Base-by-base conservation (phyloP, 2,329 filamentous ascomycete genomes). In the Curvularia lunata region DNA sequence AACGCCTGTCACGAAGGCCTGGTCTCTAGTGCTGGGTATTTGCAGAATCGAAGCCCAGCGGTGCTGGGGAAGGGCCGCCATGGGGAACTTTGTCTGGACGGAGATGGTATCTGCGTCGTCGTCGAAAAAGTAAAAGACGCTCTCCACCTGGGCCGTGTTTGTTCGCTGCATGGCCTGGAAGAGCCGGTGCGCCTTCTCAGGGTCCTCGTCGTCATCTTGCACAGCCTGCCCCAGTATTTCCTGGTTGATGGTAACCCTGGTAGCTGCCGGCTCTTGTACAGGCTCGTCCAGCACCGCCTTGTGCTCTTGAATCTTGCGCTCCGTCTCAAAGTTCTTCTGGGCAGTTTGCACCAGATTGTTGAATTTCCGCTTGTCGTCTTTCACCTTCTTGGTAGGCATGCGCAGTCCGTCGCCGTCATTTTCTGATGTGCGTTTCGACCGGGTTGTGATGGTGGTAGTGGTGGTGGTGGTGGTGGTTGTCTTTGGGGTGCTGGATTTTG, bases 141-240 rank as follows among this genome's bases (percentile, higher is more conserved):
- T 79, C n/a, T 83, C 79, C 16, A 77, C 71, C 19, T 83, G 77
- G 40, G 85, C 78, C 27, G 84, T 85, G 68, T 88, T 86, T 1
- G 86, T 89, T 64, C 86, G 81, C 59, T 81, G 78, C 64, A 90
- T 81, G 37, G 86, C 87, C 59, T 81, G 77, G 58, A 83, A 77
- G 28, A 88, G 75, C 62, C 83, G 83, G 56, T 80, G 75, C 5
- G 80, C 72, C 28, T 74, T 78, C 8, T 96, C 81, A 81, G 96
- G 61, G 88, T 91, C 28, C 85, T 97, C 27, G 84, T 97, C 66
- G 86, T 94, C 66, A 86, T 94, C 68, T 88, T 91, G 47, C 5
- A 75, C 60, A 10, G 65, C 63, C 52, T 65, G 63, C 4, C 64
- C 66, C 16, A 76, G 56, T 32, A 64, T 63, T 13, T 69, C 63